Evolutionary conservation across 1,284 basidiomycete species (phyloP).

Genomic region (Boletellus dicymbophilus): DNA sequence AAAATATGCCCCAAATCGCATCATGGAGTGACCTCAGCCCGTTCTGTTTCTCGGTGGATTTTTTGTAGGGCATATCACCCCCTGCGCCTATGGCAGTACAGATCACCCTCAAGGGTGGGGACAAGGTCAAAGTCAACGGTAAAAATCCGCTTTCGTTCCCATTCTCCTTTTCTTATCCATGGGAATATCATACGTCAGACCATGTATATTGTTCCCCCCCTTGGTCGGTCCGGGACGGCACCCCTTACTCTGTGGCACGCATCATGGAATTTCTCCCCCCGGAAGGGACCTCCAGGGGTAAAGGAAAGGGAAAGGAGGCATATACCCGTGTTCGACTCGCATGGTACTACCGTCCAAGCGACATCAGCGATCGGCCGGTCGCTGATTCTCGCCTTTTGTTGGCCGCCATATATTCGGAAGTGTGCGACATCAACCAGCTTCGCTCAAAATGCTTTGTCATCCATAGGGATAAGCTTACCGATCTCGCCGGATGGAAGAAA

Average conservation of each 20-base stretch:
- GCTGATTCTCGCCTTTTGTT: slow-evolving; percentile 89
- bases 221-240: slow-evolving; percentile 89
- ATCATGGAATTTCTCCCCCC: slow-evolving; percentile 96
- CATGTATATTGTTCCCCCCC: slow-evolving; percentile 94
- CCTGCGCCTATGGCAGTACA: slow-evolving; percentile 29
- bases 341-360: slow-evolving; percentile 91
- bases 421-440: slow-evolving; percentile 90
- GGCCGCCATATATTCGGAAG: slow-evolving; percentile 94
- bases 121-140: slow-evolving; percentile 83
- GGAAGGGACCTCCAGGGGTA: slow-evolving; percentile 59
- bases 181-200: slow-evolving; percentile 56
- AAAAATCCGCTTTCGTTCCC: slow-evolving; percentile 35
- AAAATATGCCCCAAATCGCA: slow-evolving; percentile 20
- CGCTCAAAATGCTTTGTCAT: slow-evolving; percentile 91
- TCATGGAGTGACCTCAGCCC: slow-evolving; percentile 1
- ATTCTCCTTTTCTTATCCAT: slow-evolving; percentile 20
- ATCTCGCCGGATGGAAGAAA: slow-evolving; percentile 94
- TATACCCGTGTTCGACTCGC: slow-evolving; percentile 85
- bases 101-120: slow-evolving; percentile 68
- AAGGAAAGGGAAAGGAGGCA: slow-evolving; percentile 59
- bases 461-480: slow-evolving; percentile 93
- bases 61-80: slow-evolving; percentile 24
- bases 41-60: slow-evolving; percentile 20
- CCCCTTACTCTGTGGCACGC: slow-evolving; percentile 90
- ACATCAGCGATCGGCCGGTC: slow-evolving; percentile 83